Base-by-base conservation (phyloP, 495 filamentous ascomycete genomes). In the Darksidea phi region DNA sequence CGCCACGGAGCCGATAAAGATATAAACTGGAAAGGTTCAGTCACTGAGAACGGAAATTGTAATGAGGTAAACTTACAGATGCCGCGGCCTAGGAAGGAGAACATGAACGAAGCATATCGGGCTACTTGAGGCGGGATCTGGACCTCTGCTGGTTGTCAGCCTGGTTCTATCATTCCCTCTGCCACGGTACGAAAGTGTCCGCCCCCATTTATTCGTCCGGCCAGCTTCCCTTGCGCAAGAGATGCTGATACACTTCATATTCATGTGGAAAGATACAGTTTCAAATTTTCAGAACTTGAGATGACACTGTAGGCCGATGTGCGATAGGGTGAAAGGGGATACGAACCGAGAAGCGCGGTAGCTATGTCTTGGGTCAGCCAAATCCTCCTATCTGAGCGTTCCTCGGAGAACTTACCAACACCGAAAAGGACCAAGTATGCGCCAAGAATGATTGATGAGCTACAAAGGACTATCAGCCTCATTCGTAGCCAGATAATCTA, bases 51-150 rank as follows among this genome's bases (percentile, higher is more conserved):
- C 43, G 15, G 71, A 50, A 76, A 69, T 2, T 7, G 41, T 41
- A 41, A 28, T 36, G 10, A 36, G 6, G 21, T 12, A 5, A 24
- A 86, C 91, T 76, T 84, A 97, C 91, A 97, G 73, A 91, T 78
- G 73, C 94, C 94, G 67, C 94, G 91, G 53, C 94, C 94, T 66
- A 97, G 72, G 82, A 99, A 97, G 46, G 87, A 91, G 81, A 97
- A 97, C 71, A 97, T 85, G 84, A 99, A 99, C 23, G 88, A 91
- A 17, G 92, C 94, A 81, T 97, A 97, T 72, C 88, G 85, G 59
- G 90, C 87, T 37, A 95, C 80, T 72, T 96, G 91, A 34, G 91
- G 89, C 4, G 95, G 95, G 65, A 96, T 91, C 75, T 95, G 92
- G 76, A 96, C 94, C 76, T 99, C 94, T 77, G 56, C 20, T 6